phyloP scores from a whole-genome alignment of 169 alveolate species.

The Plasmodium gallinaceum region DNA sequence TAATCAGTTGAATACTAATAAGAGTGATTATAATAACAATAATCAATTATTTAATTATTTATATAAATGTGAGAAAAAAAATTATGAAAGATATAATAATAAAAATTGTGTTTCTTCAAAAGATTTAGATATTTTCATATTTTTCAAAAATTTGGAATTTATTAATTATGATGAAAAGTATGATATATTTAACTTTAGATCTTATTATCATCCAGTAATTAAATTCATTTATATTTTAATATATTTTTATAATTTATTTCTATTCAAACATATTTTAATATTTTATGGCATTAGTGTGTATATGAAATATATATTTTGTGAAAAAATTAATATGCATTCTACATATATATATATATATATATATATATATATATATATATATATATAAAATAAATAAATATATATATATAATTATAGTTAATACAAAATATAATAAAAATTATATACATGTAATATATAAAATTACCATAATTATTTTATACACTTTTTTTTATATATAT shows the following conservation, averaged over 20 bases:
- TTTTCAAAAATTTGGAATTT: slow-evolving; percentile 53
- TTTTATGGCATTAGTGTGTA: neutral
- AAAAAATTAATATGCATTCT: neutral
- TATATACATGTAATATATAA: neutral
- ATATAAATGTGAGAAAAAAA: slow-evolving; percentile 34
- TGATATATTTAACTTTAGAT: slow-evolving; percentile 65
- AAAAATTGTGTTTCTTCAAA: slow-evolving; percentile 2
- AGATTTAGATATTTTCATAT: slow-evolving; percentile 41
- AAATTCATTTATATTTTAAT: neutral
- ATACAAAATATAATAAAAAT: neutral
- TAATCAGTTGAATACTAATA: neutral
- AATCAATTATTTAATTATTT: slow-evolving; percentile 47
- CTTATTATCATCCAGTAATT: slow-evolving; percentile 67
- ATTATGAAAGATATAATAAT: slow-evolving; percentile 1
- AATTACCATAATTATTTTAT: neutral
- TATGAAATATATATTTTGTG: neutral
- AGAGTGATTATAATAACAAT: slow-evolving; percentile 1
- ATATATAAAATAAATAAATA: neutral
- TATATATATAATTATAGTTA: neutral
- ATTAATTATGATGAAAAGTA: slow-evolving; percentile 60
- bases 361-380: neutral
- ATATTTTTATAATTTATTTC: neutral
- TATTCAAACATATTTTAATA: neutral
- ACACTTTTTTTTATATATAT: neutral
- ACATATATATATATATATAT: slow-evolving; percentile 2